phyloP scores from a whole-genome alignment of 805 yeast genomes.

The Yarrowia osloensis region DNA sequence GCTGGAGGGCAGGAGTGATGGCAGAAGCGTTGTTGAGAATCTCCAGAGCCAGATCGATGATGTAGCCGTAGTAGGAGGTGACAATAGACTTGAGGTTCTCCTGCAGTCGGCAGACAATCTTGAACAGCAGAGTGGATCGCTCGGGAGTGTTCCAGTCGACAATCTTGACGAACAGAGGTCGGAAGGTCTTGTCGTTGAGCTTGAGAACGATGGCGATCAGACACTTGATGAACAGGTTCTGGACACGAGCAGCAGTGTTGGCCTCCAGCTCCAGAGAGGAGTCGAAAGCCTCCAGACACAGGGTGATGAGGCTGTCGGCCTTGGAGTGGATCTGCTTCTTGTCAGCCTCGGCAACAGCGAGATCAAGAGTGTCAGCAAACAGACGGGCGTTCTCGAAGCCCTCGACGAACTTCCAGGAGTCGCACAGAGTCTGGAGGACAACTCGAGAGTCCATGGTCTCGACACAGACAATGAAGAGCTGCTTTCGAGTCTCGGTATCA shows the following conservation, averaged over 20 bases:
- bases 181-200: constrained; percentile 87
- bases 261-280: constrained; percentile 61
- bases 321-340: constrained; percentile 75
- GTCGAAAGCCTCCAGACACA: constrained; percentile 71
- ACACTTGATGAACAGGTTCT: constrained; percentile 69
- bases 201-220: constrained; percentile 81
- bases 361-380: constrained; percentile 66
- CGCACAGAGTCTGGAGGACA: constrained; percentile 61
- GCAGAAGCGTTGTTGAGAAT: constrained; percentile 56
- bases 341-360: constrained; percentile 64
- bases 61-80: constrained; percentile 83
- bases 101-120: constrained; percentile 81
- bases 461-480: constrained; percentile 56
- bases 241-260: constrained; percentile 79
- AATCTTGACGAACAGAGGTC: constrained; percentile 84
- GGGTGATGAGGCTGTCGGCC: constrained; percentile 65
- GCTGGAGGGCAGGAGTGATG: constrained; percentile 54
- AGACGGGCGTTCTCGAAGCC: constrained; percentile 55
- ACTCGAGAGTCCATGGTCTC: constrained; percentile 67
- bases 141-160: constrained; percentile 74
- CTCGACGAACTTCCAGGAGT: constrained; percentile 56
- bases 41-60: constrained; percentile 69
- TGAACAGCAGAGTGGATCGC: constrained; percentile 74
- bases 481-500: constrained; percentile 56
- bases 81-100: constrained; percentile 82